Base-by-base conservation (phyloP, 2,329 filamentous ascomycete species). In the Ascochyta fabae region DNA sequence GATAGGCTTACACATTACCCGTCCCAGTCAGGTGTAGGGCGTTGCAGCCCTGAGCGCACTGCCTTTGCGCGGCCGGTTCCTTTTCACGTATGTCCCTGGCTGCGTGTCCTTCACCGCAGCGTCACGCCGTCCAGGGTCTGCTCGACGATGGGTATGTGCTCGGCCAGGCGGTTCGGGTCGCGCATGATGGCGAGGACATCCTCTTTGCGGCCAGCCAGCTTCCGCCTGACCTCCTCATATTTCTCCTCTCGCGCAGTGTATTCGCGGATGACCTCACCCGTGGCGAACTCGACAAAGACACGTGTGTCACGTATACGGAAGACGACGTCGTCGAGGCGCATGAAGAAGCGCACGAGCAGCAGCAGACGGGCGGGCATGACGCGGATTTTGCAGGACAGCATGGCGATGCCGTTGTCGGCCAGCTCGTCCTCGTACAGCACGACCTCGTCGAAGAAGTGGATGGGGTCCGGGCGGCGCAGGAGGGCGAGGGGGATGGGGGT, bases 381-480 rank as follows among this genome's bases (percentile, higher is more conserved):
- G 56, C 95, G 84, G 46, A 98, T 81, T 81, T 99, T 99, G 77
- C 90, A 92, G 59, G 88, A 96, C 55, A 96, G 82, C 72, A 97
- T 84, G 27, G 92, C 91, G 66, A 98, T 95, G 58, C 95, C 95
- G 72, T 99, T 99, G 76, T 99, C 95, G 58, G 96, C 95, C 42
- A 99, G 85, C 80, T 99, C 95, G 78, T 96, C 96, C 79, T 99
- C 95, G 75, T 96, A 99, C 43, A 99, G 83, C 67, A 97, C 87
- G 35, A 99, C 92, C 68, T 98, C 92, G 78, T 98, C 94, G 73
- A 96, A 96, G 82, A 98, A 97, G 5, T 96, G 79, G 62, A 99
- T 99, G 0, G 95, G 95, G 73, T 99, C 95, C 13, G 91, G 90
- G 29, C 91, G 86, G 74, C 89, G 92, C 46, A 99, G 84, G 38